These are phyloP conservation scores for Coix lacrymajobi DNA, from an alignment of 176 grass and related monocot species.

Conservation along the genomic window DNA sequence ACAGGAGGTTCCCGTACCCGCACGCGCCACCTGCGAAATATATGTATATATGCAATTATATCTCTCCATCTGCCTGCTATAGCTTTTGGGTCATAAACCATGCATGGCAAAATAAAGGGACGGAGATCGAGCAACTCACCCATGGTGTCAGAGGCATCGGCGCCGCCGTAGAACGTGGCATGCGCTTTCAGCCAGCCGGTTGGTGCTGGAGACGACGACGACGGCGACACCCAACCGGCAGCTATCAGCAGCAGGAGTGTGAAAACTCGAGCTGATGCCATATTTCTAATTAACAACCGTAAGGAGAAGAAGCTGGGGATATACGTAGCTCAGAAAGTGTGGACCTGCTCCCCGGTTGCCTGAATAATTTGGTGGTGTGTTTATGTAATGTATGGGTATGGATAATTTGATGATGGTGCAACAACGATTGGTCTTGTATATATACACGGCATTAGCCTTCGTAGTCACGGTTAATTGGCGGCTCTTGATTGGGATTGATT, in stretches of 20 bases:
- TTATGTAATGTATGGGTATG: neutral
- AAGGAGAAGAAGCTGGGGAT: neutral
- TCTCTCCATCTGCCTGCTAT: no score
- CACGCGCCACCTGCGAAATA: conserved; percentile 66
- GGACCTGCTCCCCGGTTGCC: neutral
- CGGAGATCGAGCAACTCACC: no score
- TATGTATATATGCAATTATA: no score
- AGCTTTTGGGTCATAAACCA: no score
- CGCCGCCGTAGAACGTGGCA: conserved; percentile 49
- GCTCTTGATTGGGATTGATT: neutral
- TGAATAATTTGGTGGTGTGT: neutral
- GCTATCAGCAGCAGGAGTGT: neutral
- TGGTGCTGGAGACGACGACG: neutral
- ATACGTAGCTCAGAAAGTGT: neutral
- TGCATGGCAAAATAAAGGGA: no score
- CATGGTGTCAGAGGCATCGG: conserved; percentile 31
- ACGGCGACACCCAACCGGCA: neutral
- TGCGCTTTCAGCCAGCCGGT: conserved; percentile 21
- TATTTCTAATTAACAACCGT: neutral
- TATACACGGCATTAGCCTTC: neutral
- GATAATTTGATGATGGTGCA: neutral
- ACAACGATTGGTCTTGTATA: neutral
- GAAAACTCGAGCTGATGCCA: neutral
- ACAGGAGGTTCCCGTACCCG: conserved; percentile 47
- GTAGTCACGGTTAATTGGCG: neutral